Conservation (phyloP, 108 stramenopile species). For the Cyclotella cryptica region DNA sequence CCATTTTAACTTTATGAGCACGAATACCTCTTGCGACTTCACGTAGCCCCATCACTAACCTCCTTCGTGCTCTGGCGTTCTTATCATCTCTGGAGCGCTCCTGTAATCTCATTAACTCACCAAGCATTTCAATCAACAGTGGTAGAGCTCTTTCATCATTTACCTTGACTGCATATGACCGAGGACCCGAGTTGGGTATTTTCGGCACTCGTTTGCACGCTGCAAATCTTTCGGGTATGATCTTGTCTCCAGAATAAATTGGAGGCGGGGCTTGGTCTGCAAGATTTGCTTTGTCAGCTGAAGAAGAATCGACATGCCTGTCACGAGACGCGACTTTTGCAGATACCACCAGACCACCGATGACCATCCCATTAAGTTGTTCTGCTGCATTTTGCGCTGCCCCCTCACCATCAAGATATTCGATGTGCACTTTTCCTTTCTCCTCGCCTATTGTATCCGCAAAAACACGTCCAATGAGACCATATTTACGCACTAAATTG, state of each 20-base stretch:
- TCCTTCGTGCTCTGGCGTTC: conserved; percentile 77
- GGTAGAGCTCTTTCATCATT: conserved; percentile 69
- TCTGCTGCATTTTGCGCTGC: conserved; percentile 45
- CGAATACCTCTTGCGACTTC: conserved; percentile 92
- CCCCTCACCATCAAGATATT: conserved; percentile 34
- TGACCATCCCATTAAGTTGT: conserved; percentile 67
- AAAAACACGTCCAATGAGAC: conserved; percentile 24
- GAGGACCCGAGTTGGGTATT: conserved; percentile 69
- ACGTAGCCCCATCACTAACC: conserved; percentile 91
- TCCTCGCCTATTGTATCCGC: conserved; percentile 28
- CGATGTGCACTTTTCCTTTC: conserved; percentile 36
- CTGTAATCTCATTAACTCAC: conserved; percentile 87
- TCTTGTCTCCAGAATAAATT: conserved; percentile 81
- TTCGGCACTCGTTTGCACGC: conserved; percentile 86
- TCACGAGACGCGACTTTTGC: conserved; percentile 29
- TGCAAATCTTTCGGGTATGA: conserved; percentile 81
- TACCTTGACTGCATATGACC: conserved; percentile 65
- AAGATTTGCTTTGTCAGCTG: neutral
- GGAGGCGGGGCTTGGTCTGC: conserved; percentile 17
- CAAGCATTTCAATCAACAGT: conserved; percentile 79
- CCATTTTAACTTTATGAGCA: conserved; percentile 87
- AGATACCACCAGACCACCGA: conserved; percentile 64
- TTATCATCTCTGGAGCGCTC: conserved; percentile 76
- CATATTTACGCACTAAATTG: conserved; percentile 42
- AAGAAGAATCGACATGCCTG: neutral